Evolutionary conservation across 257 asterid genomes (phyloP).

Genomic region (Gynochthodes officinalis): DNA sequence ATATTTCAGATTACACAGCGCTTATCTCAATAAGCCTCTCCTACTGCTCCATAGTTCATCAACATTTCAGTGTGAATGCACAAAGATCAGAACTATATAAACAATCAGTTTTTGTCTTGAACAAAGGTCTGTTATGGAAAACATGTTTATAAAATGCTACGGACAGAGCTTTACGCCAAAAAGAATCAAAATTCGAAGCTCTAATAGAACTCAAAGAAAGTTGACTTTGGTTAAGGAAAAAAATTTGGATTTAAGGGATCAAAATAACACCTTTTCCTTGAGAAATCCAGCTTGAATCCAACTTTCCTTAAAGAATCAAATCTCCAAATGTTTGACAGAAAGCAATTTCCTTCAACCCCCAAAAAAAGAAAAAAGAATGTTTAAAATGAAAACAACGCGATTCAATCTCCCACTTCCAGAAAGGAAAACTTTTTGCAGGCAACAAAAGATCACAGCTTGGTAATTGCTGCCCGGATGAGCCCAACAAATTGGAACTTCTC

Average conservation of each 20-base stretch:
- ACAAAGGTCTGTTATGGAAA: not conserved
- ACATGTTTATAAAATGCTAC: not conserved
- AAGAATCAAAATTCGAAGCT: slow-evolving; percentile 12
- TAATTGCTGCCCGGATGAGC: not conserved
- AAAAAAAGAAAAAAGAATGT: not conserved
- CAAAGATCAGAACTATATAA: not conserved
- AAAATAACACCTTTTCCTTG: slow-evolving; percentile 10
- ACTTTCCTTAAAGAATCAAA: not conserved
- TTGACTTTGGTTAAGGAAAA: not conserved
- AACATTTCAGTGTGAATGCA: not conserved
- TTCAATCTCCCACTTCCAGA: not conserved
- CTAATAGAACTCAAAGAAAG: not conserved
- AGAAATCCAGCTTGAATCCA: slow-evolving; percentile 15
- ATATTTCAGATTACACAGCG: slow-evolving; percentile 7
- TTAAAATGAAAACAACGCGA: not conserved
- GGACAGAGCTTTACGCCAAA: not conserved
- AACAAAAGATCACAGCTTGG: slow-evolving; percentile 15
- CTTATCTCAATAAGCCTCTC: slow-evolving; percentile 9
- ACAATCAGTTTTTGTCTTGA: not conserved
- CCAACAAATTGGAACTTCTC: slow-evolving; percentile 1
- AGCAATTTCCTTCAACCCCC: not conserved
- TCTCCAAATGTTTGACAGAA: not conserved
- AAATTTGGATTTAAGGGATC: not conserved
- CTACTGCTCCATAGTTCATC: not conserved
- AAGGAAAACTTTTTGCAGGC: not conserved